phyloP scores from a whole-genome alignment of 768 basidiomycete species.

The Boletus speciosus region DNA sequence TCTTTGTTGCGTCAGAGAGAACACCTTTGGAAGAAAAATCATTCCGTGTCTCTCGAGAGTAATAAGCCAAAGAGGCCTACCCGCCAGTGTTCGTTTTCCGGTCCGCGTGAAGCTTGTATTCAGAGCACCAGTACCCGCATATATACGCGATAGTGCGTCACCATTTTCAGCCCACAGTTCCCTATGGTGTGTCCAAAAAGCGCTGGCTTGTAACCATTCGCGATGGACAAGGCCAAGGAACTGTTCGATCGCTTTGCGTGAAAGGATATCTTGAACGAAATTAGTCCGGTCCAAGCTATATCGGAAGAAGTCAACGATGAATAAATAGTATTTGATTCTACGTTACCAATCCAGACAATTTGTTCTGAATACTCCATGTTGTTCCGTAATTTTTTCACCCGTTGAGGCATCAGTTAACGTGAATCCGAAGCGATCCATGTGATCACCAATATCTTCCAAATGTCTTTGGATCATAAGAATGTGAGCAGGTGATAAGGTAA shows the following conservation, averaged over 20 bases:
- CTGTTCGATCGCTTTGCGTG: constrained; percentile 73
- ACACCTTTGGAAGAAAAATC: constrained; percentile 51
- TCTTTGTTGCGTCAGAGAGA: constrained; percentile 94
- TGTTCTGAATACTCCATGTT: constrained; percentile 88
- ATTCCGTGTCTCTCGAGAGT: not conserved
- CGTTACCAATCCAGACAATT: constrained; percentile 94
- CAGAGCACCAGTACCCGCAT: constrained; percentile 89
- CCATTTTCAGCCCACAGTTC: constrained; percentile 98
- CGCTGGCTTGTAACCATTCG: constrained; percentile 65
- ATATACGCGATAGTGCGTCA: constrained; percentile 88
- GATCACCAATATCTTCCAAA: constrained; percentile 53
- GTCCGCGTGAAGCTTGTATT: constrained; percentile 96
- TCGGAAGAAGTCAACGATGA: constrained; percentile 2
- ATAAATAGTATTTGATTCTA: not conserved
- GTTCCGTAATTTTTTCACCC: constrained; percentile 76
- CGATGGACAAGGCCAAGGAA: constrained; percentile 77
- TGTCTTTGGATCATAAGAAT: constrained; percentile 42
- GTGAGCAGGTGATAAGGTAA: not conserved
- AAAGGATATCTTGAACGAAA: constrained; percentile 94
- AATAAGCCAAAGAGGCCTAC: constrained; percentile 34
- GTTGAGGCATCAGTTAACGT: constrained; percentile 69
- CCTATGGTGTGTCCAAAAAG: constrained; percentile 83
- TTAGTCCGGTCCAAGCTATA: constrained; percentile 92
- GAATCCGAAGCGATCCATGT: constrained; percentile 81
- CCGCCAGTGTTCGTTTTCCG: constrained; percentile 90